phyloP scores from a whole-genome alignment of 306 rosid species.

The Potentilla sterilis region DNA sequence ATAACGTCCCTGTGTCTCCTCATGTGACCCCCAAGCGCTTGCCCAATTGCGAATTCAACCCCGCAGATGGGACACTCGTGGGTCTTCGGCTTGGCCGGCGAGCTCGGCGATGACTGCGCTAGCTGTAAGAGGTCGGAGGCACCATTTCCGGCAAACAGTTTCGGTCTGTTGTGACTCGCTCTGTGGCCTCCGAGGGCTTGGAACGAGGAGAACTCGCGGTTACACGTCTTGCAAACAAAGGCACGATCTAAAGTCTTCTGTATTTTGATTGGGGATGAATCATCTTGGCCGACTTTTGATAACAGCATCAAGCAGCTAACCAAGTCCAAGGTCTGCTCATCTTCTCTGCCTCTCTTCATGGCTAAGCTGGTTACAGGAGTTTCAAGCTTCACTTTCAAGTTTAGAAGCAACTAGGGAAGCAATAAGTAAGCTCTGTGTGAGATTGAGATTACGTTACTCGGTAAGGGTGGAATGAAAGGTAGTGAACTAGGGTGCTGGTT shows the following conservation, averaged over 20 bases:
- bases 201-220: constrained; percentile 47
- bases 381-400: not conserved
- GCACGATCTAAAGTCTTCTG: constrained; percentile 3
- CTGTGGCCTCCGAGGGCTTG: constrained; percentile 81
- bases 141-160: constrained; percentile 22
- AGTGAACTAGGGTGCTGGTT: too few species aligned
- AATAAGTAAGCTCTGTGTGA: not conserved
- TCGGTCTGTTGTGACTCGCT: constrained; percentile 62
- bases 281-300: constrained; percentile 38
- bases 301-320: constrained; percentile 51
- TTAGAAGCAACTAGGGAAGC: not conserved
- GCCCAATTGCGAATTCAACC: constrained; percentile 44
- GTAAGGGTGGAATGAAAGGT: not conserved
- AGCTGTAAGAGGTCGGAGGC: not conserved
- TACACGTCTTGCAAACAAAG: constrained; percentile 71
- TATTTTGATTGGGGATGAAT: not conserved
- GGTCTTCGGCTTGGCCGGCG: constrained; percentile 32
- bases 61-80: constrained; percentile 64
- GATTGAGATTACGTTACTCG: not conserved
- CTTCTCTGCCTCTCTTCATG: constrained; percentile 57
- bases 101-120: not conserved
- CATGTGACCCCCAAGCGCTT: constrained; percentile 45
- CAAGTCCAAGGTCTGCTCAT: constrained; percentile 9
- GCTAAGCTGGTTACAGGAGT: not conserved
- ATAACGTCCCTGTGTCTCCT: constrained; percentile 47